Conservation (phyloP, 495 filamentous ascomycete genomes). For the Penicillium odoratum region DNA sequence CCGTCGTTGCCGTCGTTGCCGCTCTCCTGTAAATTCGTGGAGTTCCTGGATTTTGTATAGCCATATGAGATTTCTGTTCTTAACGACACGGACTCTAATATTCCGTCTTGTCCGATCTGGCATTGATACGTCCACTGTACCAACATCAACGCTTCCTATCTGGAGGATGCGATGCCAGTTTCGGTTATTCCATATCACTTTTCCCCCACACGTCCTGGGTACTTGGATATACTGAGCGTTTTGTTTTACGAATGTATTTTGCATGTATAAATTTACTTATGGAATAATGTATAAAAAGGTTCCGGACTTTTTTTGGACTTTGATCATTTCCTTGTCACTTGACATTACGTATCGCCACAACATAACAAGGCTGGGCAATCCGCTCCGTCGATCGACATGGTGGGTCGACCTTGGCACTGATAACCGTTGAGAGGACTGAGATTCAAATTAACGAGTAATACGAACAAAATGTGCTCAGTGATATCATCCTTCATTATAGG, state of each 20-base stretch:
- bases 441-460: neutral
- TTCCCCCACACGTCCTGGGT: neutral
- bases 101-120: constrained; percentile 1
- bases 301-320: neutral
- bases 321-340: neutral
- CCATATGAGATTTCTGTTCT: constrained; percentile 1
- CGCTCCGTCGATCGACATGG: neutral
- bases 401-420: neutral
- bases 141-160: neutral
- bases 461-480: too few species aligned
- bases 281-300: constrained; percentile 2
- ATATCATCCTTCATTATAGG: too few species aligned
- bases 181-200: neutral
- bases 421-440: neutral
- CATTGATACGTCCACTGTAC: constrained; percentile 1
- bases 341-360: too few species aligned
- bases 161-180: neutral
- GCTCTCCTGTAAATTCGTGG: constrained; percentile 32
- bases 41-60: constrained; percentile 1
- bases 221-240: constrained; percentile 2
- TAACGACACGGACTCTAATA: neutral
- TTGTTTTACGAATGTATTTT: constrained; percentile 3
- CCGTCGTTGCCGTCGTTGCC: constrained; percentile 34
- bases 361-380: too few species aligned
- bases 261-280: constrained; percentile 1